These are phyloP conservation scores for Pharnaceum exiguum DNA, from an alignment of 148 eudicot species.

Conservation along the genomic window DNA sequence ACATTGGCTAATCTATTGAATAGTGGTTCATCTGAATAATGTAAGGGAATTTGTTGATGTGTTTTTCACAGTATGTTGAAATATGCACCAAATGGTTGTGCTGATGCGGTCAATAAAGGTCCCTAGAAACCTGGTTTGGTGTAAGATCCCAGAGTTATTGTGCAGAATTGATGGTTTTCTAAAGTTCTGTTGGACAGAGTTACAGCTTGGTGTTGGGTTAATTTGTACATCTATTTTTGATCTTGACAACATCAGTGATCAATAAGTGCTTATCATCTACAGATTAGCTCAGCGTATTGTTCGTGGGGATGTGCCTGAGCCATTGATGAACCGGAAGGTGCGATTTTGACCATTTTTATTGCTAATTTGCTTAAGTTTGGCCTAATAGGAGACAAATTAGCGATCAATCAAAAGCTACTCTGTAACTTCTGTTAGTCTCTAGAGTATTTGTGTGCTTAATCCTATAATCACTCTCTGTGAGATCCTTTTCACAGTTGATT, in stretches of 20 bases:
- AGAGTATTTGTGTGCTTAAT: background rate
- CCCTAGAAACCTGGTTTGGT: too few relatives aligned
- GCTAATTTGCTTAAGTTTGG: too few relatives aligned
- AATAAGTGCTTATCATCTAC: conserved; percentile 19
- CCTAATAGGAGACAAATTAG: too few relatives aligned
- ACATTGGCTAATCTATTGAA: too few relatives aligned
- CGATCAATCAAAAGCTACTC: background rate
- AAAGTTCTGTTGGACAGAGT: too few relatives aligned
- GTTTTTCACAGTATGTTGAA: too few relatives aligned
- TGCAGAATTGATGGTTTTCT: too few relatives aligned
- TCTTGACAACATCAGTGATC: background rate
- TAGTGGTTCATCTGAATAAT: too few relatives aligned
- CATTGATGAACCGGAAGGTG: conserved; percentile 86
- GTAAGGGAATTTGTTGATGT: too few relatives aligned
- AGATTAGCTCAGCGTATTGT: conserved; percentile 96
- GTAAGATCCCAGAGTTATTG: too few relatives aligned
- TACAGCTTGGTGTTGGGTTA: background rate
- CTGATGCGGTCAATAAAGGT: too few relatives aligned
- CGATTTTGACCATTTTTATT: background rate
- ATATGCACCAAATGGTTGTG: too few relatives aligned
- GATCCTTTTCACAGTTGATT: conserved; percentile 48
- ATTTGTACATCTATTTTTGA: background rate
- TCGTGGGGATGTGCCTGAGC: conserved; percentile 99
- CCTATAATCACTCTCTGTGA: conserved; percentile 1
- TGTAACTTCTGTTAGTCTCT: background rate